Conservation (phyloP, 2,329 filamentous ascomycete genomes). For the Aureobasidium sp. region DNA sequence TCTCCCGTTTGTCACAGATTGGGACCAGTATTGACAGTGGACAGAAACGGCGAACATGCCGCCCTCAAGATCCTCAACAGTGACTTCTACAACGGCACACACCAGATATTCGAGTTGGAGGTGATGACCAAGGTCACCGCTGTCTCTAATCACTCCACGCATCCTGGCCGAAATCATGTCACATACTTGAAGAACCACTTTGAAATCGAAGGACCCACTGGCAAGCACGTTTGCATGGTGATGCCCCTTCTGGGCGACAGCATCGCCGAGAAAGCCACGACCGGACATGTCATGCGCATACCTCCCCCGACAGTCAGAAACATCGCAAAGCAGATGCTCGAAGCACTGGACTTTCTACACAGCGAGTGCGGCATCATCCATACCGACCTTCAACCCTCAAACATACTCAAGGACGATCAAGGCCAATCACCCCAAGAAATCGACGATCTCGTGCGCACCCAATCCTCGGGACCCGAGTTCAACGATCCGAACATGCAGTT, state of each 20-base stretch:
- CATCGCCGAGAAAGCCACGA: constrained; percentile 10
- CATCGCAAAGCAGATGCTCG: constrained; percentile 20
- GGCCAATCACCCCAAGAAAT: constrained; percentile 7
- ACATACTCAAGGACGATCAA: constrained; percentile 22
- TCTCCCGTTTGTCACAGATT: neutral
- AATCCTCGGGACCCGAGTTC: constrained; percentile 5
- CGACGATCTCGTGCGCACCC: constrained; percentile 15
- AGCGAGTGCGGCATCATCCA: constrained; percentile 17
- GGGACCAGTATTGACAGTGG: neutral
- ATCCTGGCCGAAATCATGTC: constrained; percentile 11
- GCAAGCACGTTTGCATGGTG: constrained; percentile 20
- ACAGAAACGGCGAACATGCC: constrained; percentile 2
- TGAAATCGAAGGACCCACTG: constrained; percentile 19
- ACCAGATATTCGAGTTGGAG: constrained; percentile 13
- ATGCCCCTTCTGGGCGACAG: constrained; percentile 17
- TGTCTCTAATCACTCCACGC: neutral
- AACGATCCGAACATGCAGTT: constrained; percentile 18
- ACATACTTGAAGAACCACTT: constrained; percentile 18
- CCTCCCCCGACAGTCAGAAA: constrained; percentile 14
- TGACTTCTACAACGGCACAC: constrained; percentile 13
- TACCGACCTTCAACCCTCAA: constrained; percentile 25
- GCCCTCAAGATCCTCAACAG: constrained; percentile 18
- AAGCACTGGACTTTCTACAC: constrained; percentile 20
- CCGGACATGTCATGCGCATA: neutral
- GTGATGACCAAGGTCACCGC: constrained; percentile 7